Evolutionary conservation across 108 stramenopile genomes (phyloP).

Genomic region (Pseudonitzschia pungens): DNA sequence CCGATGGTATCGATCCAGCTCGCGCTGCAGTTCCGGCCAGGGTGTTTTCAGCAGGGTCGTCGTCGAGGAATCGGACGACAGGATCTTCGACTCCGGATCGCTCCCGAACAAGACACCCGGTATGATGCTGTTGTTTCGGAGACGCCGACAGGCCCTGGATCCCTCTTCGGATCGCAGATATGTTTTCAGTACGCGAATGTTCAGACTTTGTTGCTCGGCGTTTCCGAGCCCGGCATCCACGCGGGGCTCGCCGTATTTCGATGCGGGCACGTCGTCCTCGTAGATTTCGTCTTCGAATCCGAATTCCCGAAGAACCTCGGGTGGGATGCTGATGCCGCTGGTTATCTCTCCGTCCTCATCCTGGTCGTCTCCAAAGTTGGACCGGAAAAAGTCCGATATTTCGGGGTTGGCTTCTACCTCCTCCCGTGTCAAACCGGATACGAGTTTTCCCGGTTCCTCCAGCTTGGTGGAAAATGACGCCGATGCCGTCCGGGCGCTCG

Average conservation of each 20-base stretch:
- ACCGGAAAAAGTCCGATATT: slow-evolving; percentile 27
- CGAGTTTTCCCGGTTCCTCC: slow-evolving; percentile 33
- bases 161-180: slow-evolving; percentile 28
- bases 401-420: slow-evolving; percentile 29
- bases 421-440: slow-evolving; percentile 35
- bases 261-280: background rate
- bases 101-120: slow-evolving; percentile 83
- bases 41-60: slow-evolving; percentile 70
- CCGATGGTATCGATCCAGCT: slow-evolving; percentile 71
- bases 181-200: slow-evolving; percentile 34
- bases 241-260: slow-evolving; percentile 29
- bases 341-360: background rate
- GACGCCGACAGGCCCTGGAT: slow-evolving; percentile 17
- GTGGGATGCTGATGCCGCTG: slow-evolving; percentile 24
- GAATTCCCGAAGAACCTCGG: slow-evolving; percentile 23
- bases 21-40: slow-evolving; percentile 67
- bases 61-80: slow-evolving; percentile 36
- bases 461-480: background rate
- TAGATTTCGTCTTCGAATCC: slow-evolving; percentile 16
- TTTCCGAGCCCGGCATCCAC: slow-evolving; percentile 29
- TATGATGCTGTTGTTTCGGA: slow-evolving; percentile 52
- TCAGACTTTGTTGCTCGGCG: slow-evolving; percentile 33
- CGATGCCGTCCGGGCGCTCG: background rate
- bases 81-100: slow-evolving; percentile 55
- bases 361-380: slow-evolving; percentile 28